Evolutionary conservation across 805 yeast genomes (phyloP), one percentile per base, ranked within the genome.

Genomic region (Suhomyces emberorum): DNA sequence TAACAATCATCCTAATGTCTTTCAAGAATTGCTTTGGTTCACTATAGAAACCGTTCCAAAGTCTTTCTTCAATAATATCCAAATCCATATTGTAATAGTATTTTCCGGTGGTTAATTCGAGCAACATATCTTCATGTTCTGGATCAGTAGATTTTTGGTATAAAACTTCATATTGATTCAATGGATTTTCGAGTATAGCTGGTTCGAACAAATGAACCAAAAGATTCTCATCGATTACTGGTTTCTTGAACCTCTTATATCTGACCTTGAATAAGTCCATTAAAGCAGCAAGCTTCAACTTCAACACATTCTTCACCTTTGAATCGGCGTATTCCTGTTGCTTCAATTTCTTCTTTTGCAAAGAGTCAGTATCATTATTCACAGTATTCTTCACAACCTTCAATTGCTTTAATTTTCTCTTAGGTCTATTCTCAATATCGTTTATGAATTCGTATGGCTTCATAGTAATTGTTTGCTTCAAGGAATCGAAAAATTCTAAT

Each of bases 1-100:
- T 71, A 29, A 85, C 81, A 25, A 93, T 91, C 77, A 84, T 73
- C 52, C 82, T 88, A 29, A 93, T 74, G 54, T 93, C 98, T 46
- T 75, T 77, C 48, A 89, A 63, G 53, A 85, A 91, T 56, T 93
- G 97, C 46, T 79, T 81, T 10, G 98, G 97, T 51, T 88, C 96
- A 25, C 87, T 81, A 53, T 93, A 93, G 58, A 63, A 93, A 0
- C 98, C 98, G 59, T 93, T 93, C 98, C 98, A 93, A 37, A 93
- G 62, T 40, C 98, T 72, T 55, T 93, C 98, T 54, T 93, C 98
- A 22, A 93, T 77, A 12, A 88, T 81, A 53, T 93, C 98, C 37
- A 93, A 65, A 52, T 93, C 98, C 85, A 93, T 93, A 49, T 93
- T 93, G 63, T 71, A 74, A 53, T 71, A 91, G 45, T 69, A 72